Evolutionary conservation across 1,284 basidiomycete genomes (phyloP), one percentile per base, ranked within the genome.

Genomic region (Pholiota adiposa): DNA sequence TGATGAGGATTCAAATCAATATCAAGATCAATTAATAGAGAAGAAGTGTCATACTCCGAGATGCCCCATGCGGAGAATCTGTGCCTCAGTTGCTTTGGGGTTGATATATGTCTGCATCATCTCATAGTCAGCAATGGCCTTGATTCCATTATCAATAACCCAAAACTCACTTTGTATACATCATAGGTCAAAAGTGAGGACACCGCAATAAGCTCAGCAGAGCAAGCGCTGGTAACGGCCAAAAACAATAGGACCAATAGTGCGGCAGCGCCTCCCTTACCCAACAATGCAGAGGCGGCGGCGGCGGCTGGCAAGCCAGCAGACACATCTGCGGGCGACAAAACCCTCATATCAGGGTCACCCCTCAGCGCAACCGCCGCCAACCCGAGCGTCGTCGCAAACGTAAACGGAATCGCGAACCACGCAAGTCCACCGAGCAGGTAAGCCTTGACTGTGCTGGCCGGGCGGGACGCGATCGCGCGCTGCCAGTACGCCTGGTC

Each of bases 191-290:
- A 70, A 56, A 95, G 70, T 0, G 86, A 87, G 4, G 89, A 92
- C 2, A 93, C 91, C 0, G 95, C 95, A 66, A 97, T 96, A 54
- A 96, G 83, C 74, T 98, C 95, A 3, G 96, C 95, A 21, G 89
- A 89, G 18, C 90, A 90, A 38, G 67, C 93, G 16, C 89, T 92
- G 0, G 94, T 97, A 63, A 97, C 93, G 8, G 92, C 90, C 65
- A 93, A 75, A 77, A 93, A 92, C 19, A 94, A 81, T 0, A 93
- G 78, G 4, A 93, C 73, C 4, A 93, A 79, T 61, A 93, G 72
- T 0, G 87, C 85, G 2, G 82, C 84, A 0, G 92, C 94, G 36
- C 93, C 93, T 0, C 83, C 80, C 69, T 90, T 81, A 0, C 92
- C 92, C 16, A 96, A 78, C 25, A 97, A 80, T 0, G 92, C 92